A percentile compares a stretch with the other conserved stretches of the same genome.
Conservation (phyloP, 164 flowering plant species). For the Chloranthus sessilifolius region DNA sequence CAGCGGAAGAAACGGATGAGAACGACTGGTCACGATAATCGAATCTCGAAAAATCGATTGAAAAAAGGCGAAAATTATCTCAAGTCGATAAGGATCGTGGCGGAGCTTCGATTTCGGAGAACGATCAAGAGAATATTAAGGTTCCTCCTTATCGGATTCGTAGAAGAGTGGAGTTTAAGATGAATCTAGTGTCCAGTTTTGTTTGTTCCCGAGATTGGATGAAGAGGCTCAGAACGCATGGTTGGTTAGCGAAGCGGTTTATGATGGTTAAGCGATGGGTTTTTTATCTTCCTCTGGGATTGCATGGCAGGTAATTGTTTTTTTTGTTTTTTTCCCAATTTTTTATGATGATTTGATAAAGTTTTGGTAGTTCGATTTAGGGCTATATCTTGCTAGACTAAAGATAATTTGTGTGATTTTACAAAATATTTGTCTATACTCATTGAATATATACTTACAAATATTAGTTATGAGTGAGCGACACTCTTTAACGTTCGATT, state of each 20-base stretch:
- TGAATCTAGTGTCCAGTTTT: constrained; percentile 49
- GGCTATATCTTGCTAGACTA: no score
- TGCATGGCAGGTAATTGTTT: constrained; percentile 75
- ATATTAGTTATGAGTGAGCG: no score
- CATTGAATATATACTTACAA: no score
- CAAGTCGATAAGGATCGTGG: constrained; percentile 3
- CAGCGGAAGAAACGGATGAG: constrained; percentile 66
- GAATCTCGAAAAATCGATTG: constrained; percentile 23
- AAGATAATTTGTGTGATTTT: no score
- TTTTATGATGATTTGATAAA: no score
- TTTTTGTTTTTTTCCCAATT: no score
- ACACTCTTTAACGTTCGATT: no score
- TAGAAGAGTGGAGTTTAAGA: constrained; percentile 47
- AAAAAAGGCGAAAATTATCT: constrained; percentile 30
- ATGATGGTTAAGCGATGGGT: constrained; percentile 81
- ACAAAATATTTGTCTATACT: no score
- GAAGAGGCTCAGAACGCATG: constrained; percentile 80
- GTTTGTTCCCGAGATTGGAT: constrained; percentile 69
- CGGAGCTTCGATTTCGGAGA: constrained; percentile 10
- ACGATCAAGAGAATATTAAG: constrained; percentile 14
- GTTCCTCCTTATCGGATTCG: constrained; percentile 45
- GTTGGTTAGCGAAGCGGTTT: constrained; percentile 94
- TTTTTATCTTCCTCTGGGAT: constrained; percentile 68
- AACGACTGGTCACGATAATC: constrained; percentile 55
- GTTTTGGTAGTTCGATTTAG: no score